Evolutionary conservation across 140 eudicot species (phyloP).

Genomic region (Stevia rebaudiana): DNA sequence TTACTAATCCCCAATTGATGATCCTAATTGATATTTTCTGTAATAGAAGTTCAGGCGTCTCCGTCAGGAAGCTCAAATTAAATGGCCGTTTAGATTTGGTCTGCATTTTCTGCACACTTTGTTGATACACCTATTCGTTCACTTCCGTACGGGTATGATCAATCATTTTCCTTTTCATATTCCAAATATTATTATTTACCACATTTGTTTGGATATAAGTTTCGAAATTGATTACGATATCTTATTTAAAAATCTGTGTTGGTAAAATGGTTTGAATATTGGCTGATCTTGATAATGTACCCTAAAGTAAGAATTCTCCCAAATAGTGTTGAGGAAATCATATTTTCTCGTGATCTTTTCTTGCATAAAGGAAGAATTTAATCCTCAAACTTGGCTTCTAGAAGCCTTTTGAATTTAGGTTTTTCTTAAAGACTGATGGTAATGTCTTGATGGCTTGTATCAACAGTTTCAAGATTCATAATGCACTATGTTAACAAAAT

Average conservation of each 20-base stretch:
- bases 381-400: neutral
- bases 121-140: neutral
- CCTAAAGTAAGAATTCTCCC: no score
- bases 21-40: neutral
- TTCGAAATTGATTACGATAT: neutral
- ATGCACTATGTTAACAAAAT: no score
- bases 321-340: no score
- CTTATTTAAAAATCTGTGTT: neutral
- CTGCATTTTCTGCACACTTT: neutral
- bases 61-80: constrained; percentile 1
- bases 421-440: neutral
- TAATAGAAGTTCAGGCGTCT: neutral
- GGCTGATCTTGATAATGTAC: no score
- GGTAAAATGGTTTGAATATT: neutral
- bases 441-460: neutral
- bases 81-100: neutral
- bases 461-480: no score
- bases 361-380: neutral
- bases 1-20: neutral
- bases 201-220: neutral
- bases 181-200: neutral
- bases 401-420: neutral
- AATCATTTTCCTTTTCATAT: neutral
- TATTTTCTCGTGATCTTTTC: no score
- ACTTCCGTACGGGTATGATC: neutral